Conservation (phyloP, 1,284 basidiomycete species). For the Tremellales sp. region DNA sequence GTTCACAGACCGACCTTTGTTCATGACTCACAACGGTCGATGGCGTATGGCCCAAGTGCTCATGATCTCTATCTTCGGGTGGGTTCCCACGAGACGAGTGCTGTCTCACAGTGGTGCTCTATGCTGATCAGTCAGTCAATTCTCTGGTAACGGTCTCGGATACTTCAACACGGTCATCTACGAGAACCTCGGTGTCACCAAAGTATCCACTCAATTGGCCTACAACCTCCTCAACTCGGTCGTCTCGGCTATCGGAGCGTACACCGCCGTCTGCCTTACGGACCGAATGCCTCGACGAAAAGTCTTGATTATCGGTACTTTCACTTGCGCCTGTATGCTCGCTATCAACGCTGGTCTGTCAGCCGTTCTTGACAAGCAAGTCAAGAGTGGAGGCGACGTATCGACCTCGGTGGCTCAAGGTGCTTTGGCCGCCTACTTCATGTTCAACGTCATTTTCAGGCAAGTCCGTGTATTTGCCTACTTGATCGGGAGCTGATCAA, state of each 20-base stretch:
- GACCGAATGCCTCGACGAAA: slow-evolving; percentile 32
- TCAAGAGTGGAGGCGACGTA: slow-evolving; percentile 6
- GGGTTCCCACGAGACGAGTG: too few relatives aligned
- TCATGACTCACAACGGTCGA: slow-evolving; percentile 27
- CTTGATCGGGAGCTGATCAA: background rate
- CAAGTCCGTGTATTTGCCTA: background rate
- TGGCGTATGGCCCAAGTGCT: slow-evolving; percentile 38
- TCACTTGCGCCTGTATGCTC: slow-evolving; percentile 23
- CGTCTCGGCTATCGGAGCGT: slow-evolving; percentile 55
- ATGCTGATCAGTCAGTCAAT: too few relatives aligned
- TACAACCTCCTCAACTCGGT: slow-evolving; percentile 59
- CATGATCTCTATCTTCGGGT: slow-evolving; percentile 43
- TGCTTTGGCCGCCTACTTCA: slow-evolving; percentile 49
- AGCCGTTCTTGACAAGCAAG: slow-evolving; percentile 22
- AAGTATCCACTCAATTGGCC: slow-evolving; percentile 48
- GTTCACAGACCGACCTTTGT: slow-evolving; percentile 29
- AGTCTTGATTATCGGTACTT: slow-evolving; percentile 33
- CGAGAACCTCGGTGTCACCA: slow-evolving; percentile 25
- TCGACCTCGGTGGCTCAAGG: slow-evolving; percentile 36
- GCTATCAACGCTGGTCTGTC: slow-evolving; percentile 38
- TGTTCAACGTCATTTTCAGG: slow-evolving; percentile 33
- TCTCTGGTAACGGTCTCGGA: slow-evolving; percentile 52
- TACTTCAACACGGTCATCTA: slow-evolving; percentile 50
- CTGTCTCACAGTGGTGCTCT: too few relatives aligned
- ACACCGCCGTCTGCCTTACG: slow-evolving; percentile 33